Conservation (phyloP, 2,329 filamentous ascomycete species). For the Phaeophleospora eucalypticola region DNA sequence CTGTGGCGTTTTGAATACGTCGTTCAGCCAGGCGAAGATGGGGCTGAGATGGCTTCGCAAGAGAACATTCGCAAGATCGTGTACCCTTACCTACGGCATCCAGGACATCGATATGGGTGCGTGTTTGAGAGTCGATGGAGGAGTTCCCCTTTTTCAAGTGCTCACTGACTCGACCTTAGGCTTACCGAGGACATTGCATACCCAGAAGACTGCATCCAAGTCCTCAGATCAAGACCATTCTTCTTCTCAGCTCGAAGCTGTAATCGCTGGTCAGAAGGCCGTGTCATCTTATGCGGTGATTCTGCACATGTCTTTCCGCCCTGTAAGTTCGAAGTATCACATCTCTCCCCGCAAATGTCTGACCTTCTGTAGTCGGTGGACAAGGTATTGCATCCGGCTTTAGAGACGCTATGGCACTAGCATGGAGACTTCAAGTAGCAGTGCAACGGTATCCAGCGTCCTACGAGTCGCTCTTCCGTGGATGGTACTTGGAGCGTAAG, state of each 20-base stretch:
- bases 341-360: too few relatives aligned
- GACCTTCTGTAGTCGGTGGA: too few relatives aligned
- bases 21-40: conserved; percentile 6
- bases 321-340: too few relatives aligned
- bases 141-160: too few relatives aligned
- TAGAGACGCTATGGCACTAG: conserved; percentile 36
- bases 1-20: conserved; percentile 31
- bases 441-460: not conserved
- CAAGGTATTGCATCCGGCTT: conserved; percentile 43
- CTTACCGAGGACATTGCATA: conserved; percentile 8
- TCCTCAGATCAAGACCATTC: conserved; percentile 46
- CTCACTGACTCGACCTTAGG: not conserved
- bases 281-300: conserved; percentile 46
- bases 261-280: conserved; percentile 44
- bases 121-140: too few relatives aligned
- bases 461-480: not conserved
- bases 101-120: too few relatives aligned
- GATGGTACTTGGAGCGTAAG: conserved; percentile 4
- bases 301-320: conserved; percentile 51
- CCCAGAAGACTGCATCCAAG: conserved; percentile 42
- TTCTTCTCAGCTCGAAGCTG: conserved; percentile 43
- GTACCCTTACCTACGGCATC: too few relatives aligned
- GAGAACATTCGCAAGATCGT: conserved; percentile 12
- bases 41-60: conserved; percentile 8
- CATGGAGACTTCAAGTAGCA: conserved; percentile 33